Evolutionary conservation across 2,329 filamentous ascomycete genomes (phyloP).

Genomic region (Claviceps quebecensis): DNA sequence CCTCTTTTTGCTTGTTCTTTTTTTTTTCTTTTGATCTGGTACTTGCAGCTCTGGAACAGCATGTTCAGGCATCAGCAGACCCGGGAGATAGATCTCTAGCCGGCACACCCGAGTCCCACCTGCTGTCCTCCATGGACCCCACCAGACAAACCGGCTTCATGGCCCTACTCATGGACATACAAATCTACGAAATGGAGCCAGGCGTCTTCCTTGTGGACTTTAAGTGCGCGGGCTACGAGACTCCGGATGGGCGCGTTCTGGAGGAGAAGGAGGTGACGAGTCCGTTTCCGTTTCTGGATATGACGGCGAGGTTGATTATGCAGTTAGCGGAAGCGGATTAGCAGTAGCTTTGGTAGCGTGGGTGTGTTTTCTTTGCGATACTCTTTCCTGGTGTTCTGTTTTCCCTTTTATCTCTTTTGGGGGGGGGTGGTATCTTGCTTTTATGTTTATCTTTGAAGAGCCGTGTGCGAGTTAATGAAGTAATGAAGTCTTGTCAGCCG

Average conservation of each 20-base stretch:
- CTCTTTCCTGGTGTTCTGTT: neutral
- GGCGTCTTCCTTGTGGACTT: slow-evolving; percentile 95
- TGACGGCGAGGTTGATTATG: slow-evolving; percentile 83
- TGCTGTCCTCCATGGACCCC: slow-evolving; percentile 23
- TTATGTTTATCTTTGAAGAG: neutral
- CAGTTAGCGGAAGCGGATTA: slow-evolving; percentile 73
- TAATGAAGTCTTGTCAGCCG: neutral
- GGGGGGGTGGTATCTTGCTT: neutral
- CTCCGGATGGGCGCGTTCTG: slow-evolving; percentile 53
- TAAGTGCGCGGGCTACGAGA: slow-evolving; percentile 95
- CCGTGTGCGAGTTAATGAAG: no score
- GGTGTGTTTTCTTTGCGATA: neutral
- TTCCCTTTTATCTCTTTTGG: neutral
- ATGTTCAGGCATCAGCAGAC: slow-evolving; percentile 2
- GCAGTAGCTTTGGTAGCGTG: slow-evolving; percentile 1
- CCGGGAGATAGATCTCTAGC: slow-evolving; percentile 7
- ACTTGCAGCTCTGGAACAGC: slow-evolving; percentile 6
- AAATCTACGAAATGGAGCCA: slow-evolving; percentile 86
- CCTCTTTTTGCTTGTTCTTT: neutral
- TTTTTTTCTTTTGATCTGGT: no score
- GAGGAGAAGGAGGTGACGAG: slow-evolving; percentile 93
- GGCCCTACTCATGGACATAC: slow-evolving; percentile 92
- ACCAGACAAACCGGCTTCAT: slow-evolving; percentile 47
- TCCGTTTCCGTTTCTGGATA: slow-evolving; percentile 89
- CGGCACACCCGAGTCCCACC: slow-evolving; percentile 22